Evolutionary conservation across 768 basidiomycete species (phyloP), one percentile per base, ranked within the genome.

Genomic region (Mycena polygramma): DNA sequence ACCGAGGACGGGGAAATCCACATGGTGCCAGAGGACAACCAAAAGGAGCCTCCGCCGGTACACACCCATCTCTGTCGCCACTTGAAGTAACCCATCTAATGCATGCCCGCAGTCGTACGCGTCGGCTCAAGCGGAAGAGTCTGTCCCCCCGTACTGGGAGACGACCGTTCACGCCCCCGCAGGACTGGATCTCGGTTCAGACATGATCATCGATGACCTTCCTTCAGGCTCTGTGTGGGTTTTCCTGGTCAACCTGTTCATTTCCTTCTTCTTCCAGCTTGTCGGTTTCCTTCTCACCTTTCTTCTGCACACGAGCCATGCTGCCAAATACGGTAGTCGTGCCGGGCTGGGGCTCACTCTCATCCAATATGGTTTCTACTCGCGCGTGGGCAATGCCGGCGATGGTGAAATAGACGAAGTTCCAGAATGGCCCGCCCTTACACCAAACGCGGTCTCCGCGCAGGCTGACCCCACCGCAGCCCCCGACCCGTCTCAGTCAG

Each of bases 261-360:
- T 95, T 66, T 97, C 95, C 9, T 93, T 93, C 83, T 95, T 96
- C 83, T 99, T 99, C 92, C 96, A 98, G 82, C 97, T 98, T 79
- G 88, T 97, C 76, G 97, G 95, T 60, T 96, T 94, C 86, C 81
- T 93, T 68, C 88, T 99, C 82, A 98, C 97, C 1, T 98, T 96
- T 76, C 91, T 98, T 74, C 90, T 99, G 3, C 93, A 94, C 81
- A 91, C 91, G 15, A 92, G 96, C 1, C 97, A 99, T 77, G 95
- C 98, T 0, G 94, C 93, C 69, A 97, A 96, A 79, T 94, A 89
- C 77, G 98, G 98, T 58, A 95, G 95, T 19, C 92, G 95, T 52
- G 96, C 95, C 0, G 97, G 97, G 37, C 89, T 99, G n/a, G 97
- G 97, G 20, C 86, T 98, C 74, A 99, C 95, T 0, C 84, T 98